These are phyloP conservation scores for Colletotrichum chlorophyti DNA, from an alignment of 2,329 filamentous ascomycete genomes.

Conservation along the genomic window DNA sequence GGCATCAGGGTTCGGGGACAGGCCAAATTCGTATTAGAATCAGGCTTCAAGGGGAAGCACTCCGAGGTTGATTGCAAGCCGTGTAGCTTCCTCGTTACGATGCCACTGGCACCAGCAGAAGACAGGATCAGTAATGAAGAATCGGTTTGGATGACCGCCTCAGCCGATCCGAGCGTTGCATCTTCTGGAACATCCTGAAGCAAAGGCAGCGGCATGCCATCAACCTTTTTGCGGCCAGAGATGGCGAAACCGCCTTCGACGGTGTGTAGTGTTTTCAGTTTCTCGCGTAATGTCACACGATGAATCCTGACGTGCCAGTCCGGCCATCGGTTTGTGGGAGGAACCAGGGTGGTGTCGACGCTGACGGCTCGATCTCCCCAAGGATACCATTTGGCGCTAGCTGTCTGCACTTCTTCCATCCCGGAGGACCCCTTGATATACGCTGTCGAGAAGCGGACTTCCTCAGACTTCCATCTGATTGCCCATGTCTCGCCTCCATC, in stretches of 20 bases:
- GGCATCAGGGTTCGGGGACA: slow-evolving; percentile 33
- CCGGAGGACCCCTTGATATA: not conserved
- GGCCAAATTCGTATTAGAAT: slow-evolving; percentile 36
- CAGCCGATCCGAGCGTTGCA: not conserved
- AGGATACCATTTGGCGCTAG: slow-evolving; percentile 31
- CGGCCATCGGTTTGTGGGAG: slow-evolving; percentile 39
- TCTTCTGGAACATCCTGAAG: not conserved
- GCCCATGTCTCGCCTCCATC: slow-evolving; percentile 40
- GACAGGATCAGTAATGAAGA: slow-evolving; percentile 6
- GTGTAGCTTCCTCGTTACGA: not conserved
- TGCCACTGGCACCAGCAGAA: not conserved
- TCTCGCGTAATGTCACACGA: slow-evolving; percentile 4
- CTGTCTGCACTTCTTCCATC: not conserved
- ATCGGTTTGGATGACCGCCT: not conserved
- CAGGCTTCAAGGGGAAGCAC: slow-evolving; percentile 31
- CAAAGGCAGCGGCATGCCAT: slow-evolving; percentile 5
- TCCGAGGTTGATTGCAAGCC: not conserved
- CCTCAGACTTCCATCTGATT: slow-evolving; percentile 37
- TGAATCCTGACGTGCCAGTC: slow-evolving; percentile 42
- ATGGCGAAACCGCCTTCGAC: slow-evolving; percentile 35
- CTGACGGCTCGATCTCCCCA: slow-evolving; percentile 36
- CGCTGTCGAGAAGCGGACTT: slow-evolving; percentile 20
- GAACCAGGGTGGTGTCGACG: slow-evolving; percentile 37
- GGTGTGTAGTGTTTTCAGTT: slow-evolving; percentile 10
- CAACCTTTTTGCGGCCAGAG: not conserved